These are phyloP conservation scores for Basipetospora chlamydospora DNA, from an alignment of 2,329 filamentous ascomycete genomes.

Conservation along the genomic window DNA sequence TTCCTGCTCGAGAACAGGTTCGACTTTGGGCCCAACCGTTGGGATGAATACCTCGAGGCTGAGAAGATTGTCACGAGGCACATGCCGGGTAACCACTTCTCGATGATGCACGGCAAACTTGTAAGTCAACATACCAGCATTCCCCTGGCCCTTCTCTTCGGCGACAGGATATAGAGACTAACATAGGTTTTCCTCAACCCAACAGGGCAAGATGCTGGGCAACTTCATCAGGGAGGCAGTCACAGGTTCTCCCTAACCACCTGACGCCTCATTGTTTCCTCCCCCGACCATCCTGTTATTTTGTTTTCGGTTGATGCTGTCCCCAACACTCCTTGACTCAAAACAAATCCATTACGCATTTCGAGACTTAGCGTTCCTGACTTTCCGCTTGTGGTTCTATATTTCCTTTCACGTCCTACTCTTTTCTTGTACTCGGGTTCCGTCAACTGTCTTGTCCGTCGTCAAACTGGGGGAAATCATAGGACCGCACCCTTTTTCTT, in stretches of 20 bases:
- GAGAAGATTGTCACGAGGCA: constrained; percentile 49
- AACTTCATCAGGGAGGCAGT: constrained; percentile 21
- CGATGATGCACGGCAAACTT: constrained; percentile 53
- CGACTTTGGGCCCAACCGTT: constrained; percentile 56
- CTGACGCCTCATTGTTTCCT: background rate
- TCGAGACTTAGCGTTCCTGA: background rate
- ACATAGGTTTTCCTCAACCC: constrained; percentile 1
- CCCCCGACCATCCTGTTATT: background rate
- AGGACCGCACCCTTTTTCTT: too few species aligned
- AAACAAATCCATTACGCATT: too few species aligned
- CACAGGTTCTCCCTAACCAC: too few species aligned
- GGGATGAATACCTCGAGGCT: constrained; percentile 49
- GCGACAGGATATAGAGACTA: constrained; percentile 5
- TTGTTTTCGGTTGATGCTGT: background rate
- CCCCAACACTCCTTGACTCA: too few species aligned
- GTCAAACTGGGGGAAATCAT: too few species aligned
- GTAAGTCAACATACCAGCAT: constrained; percentile 19
- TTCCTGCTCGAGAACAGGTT: constrained; percentile 62
- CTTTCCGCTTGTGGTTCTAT: too few species aligned
- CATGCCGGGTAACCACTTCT: constrained; percentile 62
- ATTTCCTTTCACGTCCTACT: too few species aligned
- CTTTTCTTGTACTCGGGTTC: too few species aligned
- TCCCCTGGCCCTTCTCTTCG: background rate
- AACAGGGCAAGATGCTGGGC: constrained; percentile 21
- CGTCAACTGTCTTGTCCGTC: too few species aligned